These are phyloP conservation scores for Penicillium sp. DNA, from an alignment of 2,329 filamentous ascomycete genomes.

Conservation along the genomic window DNA sequence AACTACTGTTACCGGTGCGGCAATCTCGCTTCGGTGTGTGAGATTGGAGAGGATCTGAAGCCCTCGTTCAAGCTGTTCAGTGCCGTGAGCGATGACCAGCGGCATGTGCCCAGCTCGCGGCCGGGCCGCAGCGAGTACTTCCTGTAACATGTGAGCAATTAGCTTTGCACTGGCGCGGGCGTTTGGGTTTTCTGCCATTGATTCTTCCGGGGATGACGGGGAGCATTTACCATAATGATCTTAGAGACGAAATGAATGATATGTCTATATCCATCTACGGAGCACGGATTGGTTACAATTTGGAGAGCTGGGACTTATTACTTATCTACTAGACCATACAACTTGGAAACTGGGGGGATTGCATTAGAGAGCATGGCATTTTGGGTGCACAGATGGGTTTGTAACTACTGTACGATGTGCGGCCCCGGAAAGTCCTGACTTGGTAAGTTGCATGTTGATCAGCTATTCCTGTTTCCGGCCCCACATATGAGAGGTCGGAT, in stretches of 20 bases:
- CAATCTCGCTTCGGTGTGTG: conserved; percentile 88
- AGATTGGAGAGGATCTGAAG: conserved; percentile 78
- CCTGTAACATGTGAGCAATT: conserved; percentile 37
- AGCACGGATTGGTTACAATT: not conserved
- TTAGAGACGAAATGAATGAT: conserved; percentile 32
- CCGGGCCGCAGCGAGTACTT: conserved; percentile 52
- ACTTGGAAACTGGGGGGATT: not conserved
- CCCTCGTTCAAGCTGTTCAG: conserved; percentile 73
- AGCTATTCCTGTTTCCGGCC: too few relatives aligned
- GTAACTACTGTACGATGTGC: too few relatives aligned
- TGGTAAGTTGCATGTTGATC: too few relatives aligned
- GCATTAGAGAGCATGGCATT: too few relatives aligned
- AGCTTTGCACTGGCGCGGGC: conserved; percentile 36
- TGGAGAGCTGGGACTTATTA: not conserved
- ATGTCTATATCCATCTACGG: conserved; percentile 18
- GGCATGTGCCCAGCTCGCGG: conserved; percentile 45
- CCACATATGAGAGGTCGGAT: too few relatives aligned
- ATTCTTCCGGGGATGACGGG: conserved; percentile 19
- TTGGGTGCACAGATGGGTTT: too few relatives aligned
- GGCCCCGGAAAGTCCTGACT: too few relatives aligned
- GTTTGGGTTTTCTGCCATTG: conserved; percentile 23
- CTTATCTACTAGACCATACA: not conserved
- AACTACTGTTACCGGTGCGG: conserved; percentile 98
- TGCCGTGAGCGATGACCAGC: conserved; percentile 48
- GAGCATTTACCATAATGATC: conserved; percentile 37